A percentile compares a stretch with the other conserved stretches of the same genome.
phyloP scores from a whole-genome alignment of 2,329 filamentous ascomycete genomes.

The Talaromyces verruculosus region DNA sequence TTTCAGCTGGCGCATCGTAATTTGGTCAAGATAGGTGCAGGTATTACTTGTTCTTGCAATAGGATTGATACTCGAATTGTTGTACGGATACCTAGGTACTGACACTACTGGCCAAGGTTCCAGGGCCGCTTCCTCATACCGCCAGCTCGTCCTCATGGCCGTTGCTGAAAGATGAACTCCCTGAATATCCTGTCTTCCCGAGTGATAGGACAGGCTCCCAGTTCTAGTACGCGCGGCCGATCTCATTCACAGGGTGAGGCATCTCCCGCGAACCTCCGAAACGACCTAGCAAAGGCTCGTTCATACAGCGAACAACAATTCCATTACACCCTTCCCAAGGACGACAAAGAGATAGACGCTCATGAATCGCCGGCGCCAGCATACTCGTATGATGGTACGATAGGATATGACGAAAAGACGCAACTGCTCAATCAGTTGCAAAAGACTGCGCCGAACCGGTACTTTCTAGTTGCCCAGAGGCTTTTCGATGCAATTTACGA shows the following conservation, averaged over 20 bases:
- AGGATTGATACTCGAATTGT: not conserved
- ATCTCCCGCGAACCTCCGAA: constrained; percentile 32
- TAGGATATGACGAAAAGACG: constrained; percentile 62
- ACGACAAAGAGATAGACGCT: constrained; percentile 31
- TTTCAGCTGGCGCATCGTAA: constrained; percentile 38
- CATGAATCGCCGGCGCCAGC: not conserved
- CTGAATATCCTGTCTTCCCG: constrained; percentile 88
- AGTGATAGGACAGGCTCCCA: constrained; percentile 64
- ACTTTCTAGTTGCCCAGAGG: constrained; percentile 62
- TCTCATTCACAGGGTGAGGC: constrained; percentile 55
- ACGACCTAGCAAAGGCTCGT: constrained; percentile 40
- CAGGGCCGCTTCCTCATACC: constrained; percentile 38
- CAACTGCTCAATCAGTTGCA: constrained; percentile 58
- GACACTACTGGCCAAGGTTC: constrained; percentile 23
- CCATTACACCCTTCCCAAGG: constrained; percentile 26
- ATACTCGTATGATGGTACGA: constrained; percentile 15
- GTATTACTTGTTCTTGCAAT: constrained; percentile 17
- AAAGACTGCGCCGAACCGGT: constrained; percentile 41
- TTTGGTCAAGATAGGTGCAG: constrained; percentile 12
- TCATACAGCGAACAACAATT: constrained; percentile 47
- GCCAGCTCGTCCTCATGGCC: constrained; percentile 48
- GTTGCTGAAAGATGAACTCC: constrained; percentile 80
- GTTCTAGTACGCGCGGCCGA: constrained; percentile 52
- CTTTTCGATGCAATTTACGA: constrained; percentile 71
- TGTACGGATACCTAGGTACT: not conserved